These are phyloP conservation scores for Musa schizocarpa DNA, from an alignment of 176 grass and related monocot genomes.

Conservation along the genomic window DNA sequence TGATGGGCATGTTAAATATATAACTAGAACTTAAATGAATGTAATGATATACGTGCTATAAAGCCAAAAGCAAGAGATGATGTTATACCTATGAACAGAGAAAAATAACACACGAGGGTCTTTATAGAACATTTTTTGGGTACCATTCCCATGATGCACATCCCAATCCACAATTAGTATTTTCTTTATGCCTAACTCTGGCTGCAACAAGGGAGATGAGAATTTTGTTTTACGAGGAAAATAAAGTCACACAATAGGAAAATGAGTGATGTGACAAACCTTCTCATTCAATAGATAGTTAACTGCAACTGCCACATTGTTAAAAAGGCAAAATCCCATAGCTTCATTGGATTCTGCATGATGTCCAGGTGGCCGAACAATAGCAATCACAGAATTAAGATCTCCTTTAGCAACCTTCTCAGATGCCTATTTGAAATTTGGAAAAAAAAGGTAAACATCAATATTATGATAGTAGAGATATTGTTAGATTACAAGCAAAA, in stretches of 20 bases:
- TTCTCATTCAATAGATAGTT: conserved; percentile 85
- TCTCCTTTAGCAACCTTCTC: conserved; percentile 83
- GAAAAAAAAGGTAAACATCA: conserved; percentile 11
- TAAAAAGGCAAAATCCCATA: conserved; percentile 99
- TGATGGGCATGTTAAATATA: neutral
- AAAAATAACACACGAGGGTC: conserved; percentile 91
- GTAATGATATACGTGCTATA: neutral
- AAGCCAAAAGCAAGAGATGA: neutral
- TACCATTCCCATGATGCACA: conserved; percentile 95
- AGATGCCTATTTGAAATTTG: conserved; percentile 45
- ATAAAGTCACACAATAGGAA: neutral
- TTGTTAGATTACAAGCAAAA: neutral
- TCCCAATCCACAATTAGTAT: conserved; percentile 98
- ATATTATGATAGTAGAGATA: neutral
- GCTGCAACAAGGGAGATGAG: conserved; percentile 36
- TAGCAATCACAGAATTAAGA: conserved; percentile 73
- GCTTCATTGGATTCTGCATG: conserved; percentile 77
- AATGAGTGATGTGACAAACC: conserved; percentile 23
- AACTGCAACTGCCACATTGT: conserved; percentile 81
- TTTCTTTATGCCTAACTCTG: conserved; percentile 85
- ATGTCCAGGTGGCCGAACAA: conserved; percentile 93
- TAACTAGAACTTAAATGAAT: neutral
- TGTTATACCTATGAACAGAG: conserved; percentile 80
- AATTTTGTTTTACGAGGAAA: neutral
- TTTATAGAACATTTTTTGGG: conserved; percentile 79